These are phyloP conservation scores for Lactifluus subvellereus DNA, from an alignment of 768 basidiomycete species.

Conservation along the genomic window DNA sequence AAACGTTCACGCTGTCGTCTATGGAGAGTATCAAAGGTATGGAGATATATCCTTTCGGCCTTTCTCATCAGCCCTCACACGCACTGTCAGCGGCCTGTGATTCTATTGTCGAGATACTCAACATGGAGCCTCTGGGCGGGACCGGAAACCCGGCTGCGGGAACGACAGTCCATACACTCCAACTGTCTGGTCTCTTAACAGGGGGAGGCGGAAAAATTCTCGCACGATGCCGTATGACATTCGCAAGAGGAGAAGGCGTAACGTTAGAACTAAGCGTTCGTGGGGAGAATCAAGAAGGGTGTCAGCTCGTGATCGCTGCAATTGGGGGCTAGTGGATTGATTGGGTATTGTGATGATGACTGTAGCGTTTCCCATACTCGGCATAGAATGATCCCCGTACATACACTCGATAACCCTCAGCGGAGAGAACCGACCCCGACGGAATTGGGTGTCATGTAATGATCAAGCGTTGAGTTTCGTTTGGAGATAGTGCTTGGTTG, in stretches of 20 bases:
- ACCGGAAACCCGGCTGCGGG: constrained; percentile 70
- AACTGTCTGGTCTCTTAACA: constrained; percentile 82
- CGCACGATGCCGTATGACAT: constrained; percentile 94
- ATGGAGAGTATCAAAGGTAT: constrained; percentile 92
- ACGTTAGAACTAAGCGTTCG: constrained; percentile 88
- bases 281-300: constrained; percentile 84
- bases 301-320: constrained; percentile 83
- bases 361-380: background rate
- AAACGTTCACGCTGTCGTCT: constrained; percentile 88
- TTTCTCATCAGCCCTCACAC: constrained; percentile 23
- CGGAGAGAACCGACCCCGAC: constrained; percentile 14
- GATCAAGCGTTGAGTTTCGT: background rate
- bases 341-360: background rate
- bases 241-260: constrained; percentile 81
- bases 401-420: background rate
- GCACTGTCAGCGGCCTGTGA: constrained; percentile 76
- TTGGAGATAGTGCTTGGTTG: background rate
- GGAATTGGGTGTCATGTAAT: constrained; percentile 17
- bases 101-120: constrained; percentile 91
- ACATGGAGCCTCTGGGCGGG: constrained; percentile 96
- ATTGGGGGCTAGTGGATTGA: constrained; percentile 54
- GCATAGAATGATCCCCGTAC: background rate
- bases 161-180: constrained; percentile 87
- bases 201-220: constrained; percentile 97
- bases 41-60: constrained; percentile 26